Conservation (phyloP, 1,139 yeast species). For the Schwanniomyces etchellsii region DNA sequence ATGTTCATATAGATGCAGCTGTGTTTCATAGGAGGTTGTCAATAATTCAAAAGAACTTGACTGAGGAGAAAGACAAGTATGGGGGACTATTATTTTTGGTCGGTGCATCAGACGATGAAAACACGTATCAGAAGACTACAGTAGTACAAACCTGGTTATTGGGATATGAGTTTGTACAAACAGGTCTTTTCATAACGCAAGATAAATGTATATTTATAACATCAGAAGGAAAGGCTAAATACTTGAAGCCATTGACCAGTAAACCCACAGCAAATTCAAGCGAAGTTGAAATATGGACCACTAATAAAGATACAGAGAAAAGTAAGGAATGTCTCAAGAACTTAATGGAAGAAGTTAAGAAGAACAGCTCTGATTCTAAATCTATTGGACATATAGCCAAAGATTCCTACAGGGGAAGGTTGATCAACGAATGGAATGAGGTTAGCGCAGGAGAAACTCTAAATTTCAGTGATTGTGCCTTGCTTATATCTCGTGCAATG, state of each 20-base stretch:
- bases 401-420: constrained; percentile 78
- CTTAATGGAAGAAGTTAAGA: constrained; percentile 45
- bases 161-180: constrained; percentile 94
- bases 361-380: constrained; percentile 27
- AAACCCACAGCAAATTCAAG: constrained; percentile 32
- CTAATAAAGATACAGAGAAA: constrained; percentile 78
- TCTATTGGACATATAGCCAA: constrained; percentile 62
- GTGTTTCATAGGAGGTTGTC: constrained; percentile 38
- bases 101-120: constrained; percentile 77
- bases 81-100: constrained; percentile 61
- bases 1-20: constrained; percentile 34
- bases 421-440: constrained; percentile 74
- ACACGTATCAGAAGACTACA: constrained; percentile 87
- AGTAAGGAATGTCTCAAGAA: constrained; percentile 63
- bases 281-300: constrained; percentile 62
- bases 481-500: constrained; percentile 51
- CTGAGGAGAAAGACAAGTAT: constrained; percentile 34
- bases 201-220: constrained; percentile 66
- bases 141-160: constrained; percentile 87
- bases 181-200: constrained; percentile 63
- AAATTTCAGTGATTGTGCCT: constrained; percentile 48
- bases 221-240: constrained; percentile 82
- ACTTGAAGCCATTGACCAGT: constrained; percentile 51
- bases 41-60: constrained; percentile 33
- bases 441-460: constrained; percentile 42